phyloP scores from a whole-genome alignment of 2,329 filamentous ascomycete species.

The Stachybotrys chartarum region DNA sequence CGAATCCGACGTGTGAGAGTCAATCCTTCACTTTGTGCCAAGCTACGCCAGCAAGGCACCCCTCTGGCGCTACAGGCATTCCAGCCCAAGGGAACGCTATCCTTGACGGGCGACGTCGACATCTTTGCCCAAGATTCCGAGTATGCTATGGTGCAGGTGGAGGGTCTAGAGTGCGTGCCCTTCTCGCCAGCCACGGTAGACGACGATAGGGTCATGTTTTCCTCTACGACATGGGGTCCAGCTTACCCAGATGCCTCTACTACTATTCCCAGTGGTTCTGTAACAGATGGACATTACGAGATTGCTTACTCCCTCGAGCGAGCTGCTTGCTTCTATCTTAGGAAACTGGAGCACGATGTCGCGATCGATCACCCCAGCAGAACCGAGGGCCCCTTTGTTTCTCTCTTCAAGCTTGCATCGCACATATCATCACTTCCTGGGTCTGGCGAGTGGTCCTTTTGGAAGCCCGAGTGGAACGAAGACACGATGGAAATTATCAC shows the following conservation, averaged over 20 bases:
- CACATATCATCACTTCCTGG: not conserved
- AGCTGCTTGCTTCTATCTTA: not conserved
- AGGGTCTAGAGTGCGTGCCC: not conserved
- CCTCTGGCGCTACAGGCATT: not conserved
- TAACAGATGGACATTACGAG: not conserved
- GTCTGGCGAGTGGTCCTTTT: not conserved
- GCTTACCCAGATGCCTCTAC: not conserved
- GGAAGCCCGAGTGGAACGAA: not conserved
- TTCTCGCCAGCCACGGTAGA: not conserved
- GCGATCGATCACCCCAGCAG: not conserved
- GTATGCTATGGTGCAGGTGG: not conserved
- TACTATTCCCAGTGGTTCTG: not conserved
- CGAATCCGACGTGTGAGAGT: not conserved
- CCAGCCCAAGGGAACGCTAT: not conserved
- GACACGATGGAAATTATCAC: not conserved
- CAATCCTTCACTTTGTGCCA: not conserved
- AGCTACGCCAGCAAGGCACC: not conserved
- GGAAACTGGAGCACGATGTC: not conserved
- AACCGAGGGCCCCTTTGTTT: not conserved
- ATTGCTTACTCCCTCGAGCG: not conserved
- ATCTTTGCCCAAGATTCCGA: not conserved
- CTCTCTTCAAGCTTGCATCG: not conserved
- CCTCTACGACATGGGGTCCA: not conserved
- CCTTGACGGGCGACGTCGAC: not conserved
- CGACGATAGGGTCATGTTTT: not conserved